Conservation (phyloP, 768 basidiomycete species). For the Trametes cingulata region DNA sequence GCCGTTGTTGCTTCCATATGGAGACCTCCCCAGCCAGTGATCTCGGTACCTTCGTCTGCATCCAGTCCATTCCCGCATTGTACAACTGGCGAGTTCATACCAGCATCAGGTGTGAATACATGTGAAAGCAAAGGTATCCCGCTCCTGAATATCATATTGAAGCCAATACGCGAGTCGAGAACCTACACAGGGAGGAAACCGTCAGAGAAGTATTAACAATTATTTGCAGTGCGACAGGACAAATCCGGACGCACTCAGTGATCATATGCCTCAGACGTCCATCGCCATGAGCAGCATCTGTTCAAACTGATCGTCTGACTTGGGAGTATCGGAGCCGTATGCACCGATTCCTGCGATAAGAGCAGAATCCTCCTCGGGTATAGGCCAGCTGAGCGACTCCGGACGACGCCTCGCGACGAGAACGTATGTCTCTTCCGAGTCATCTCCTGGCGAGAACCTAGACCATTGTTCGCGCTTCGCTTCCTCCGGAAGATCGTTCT, state of each 20-base stretch:
- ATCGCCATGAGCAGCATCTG: constrained; percentile 51
- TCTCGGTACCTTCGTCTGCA: too few relatives aligned
- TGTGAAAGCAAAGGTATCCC: too few relatives aligned
- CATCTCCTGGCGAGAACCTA: constrained; percentile 27
- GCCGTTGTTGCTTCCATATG: too few relatives aligned
- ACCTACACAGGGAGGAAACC: too few relatives aligned
- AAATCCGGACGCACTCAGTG: neutral
- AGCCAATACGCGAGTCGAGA: too few relatives aligned
- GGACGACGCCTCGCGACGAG: constrained; percentile 60
- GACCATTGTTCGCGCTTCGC: constrained; percentile 12
- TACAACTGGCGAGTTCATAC: too few relatives aligned
- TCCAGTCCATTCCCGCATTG: too few relatives aligned
- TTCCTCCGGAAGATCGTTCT: neutral
- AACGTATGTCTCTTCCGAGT: constrained; percentile 46
- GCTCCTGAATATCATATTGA: too few relatives aligned
- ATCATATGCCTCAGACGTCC: constrained; percentile 1
- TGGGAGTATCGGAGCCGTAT: constrained; percentile 40
- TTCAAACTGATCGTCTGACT: constrained; percentile 73
- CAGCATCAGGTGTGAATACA: too few relatives aligned
- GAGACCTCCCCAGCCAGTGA: too few relatives aligned
- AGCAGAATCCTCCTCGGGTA: constrained; percentile 53
- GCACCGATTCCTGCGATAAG: constrained; percentile 62
- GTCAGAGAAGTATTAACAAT: too few relatives aligned
- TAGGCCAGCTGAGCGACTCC: constrained; percentile 57
- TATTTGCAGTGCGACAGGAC: too few relatives aligned